Evolutionary conservation across 306 rosid species (phyloP), one percentile per base, ranked within the genome.

Genomic region (Oxytropis ochrocephala): DNA sequence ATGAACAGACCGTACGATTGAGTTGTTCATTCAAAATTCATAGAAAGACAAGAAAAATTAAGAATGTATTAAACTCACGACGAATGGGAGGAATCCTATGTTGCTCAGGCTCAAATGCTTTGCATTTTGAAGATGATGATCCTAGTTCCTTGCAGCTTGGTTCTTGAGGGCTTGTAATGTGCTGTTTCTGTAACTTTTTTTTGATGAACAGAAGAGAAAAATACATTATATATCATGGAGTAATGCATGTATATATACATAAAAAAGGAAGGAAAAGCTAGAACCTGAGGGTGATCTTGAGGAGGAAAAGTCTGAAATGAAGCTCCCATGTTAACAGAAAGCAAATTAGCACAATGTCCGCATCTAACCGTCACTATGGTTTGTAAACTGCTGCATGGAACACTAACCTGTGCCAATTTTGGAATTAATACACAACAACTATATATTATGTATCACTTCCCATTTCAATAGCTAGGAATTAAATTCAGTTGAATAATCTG

Each of bases 281-380:
- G 10, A 27, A 84, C 92, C 89, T 84, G 92, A 60, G 86, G 79
- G 32, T 75, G 83, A 32, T 77, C 86, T 75, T 75, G 85, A 72
- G 85, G 79, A 60, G 92, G 86, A 58, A 64, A 62, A 18, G 95
- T 65, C 75, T 86, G 98, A 70, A 85, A 80, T 6, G 97, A 87
- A 30, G 85, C 85, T 63, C 86, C 95, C 82, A 89, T 75, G 74
- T 91, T 88, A 47, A 91, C 97, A 17, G 99, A 85, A 47, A 94
- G 84, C 84, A 94, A 79, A 89, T 91, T 91, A 13, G 95, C 85
- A 77, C 99, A 94, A 62, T 94, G 97, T 5, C 99, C 99, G 29
- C 99, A 94, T 85, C 99, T 84, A 60, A 94, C 99, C 5, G 99
- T 94, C 76, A 85, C 97, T 19, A 87, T 59, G 62, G 83, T 85